Base-by-base conservation (phyloP, 2,329 filamentous ascomycete species). In the Zopfia rhizophila region DNA sequence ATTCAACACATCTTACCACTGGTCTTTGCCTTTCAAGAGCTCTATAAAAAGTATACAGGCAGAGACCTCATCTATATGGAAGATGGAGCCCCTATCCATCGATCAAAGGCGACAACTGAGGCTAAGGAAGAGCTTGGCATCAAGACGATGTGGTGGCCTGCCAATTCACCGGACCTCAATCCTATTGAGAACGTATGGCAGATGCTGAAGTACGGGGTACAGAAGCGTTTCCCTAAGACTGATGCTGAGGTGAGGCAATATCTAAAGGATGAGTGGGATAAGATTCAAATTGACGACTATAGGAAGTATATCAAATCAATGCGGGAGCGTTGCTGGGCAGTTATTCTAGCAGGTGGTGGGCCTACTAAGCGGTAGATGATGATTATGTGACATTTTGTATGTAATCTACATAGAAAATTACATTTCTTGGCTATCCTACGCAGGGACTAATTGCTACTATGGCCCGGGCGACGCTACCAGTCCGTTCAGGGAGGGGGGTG, bases 151-250 rank as follows among this genome's bases (percentile, higher is more conserved):
- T 27, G 35, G 35, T 39, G 35, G 35, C 35, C 27, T 27, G 25
- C 28, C 14, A 46, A 46, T 16, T 46, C 27, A n/a, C 43, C 27
- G 29, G 43, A 35, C 21, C 30, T 43, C 22, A 43, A 35, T 17
- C 39, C 29, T 7, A 43, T 35, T 35, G 30, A 43, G 18, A 46
- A 46, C 43, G 19, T 46, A 4, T 46, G 35, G 43, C 29, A 38
- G 43, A 17, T 46, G 18, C 36, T 46, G 8, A 39, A 46, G 28
- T 46, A 29, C n/a, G 3, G 43, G 28, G 14, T 46, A 24, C 4
- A 18, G 21, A 32, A 35, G 43, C 35, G 43, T 8, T 46, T 32
- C 19, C 35, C 28, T 28, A 27, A 39, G 17, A 46, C 35, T 32
- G 27, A 39, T 18, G 35, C 24, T 25, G 35, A 39, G 27, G 27